A percentile compares a stretch with the other conserved stretches of the same genome.
These are phyloP conservation scores for Cryphonectria carpinicola DNA, from an alignment of 2,329 filamentous ascomycete genomes.

Conservation along the genomic window DNA sequence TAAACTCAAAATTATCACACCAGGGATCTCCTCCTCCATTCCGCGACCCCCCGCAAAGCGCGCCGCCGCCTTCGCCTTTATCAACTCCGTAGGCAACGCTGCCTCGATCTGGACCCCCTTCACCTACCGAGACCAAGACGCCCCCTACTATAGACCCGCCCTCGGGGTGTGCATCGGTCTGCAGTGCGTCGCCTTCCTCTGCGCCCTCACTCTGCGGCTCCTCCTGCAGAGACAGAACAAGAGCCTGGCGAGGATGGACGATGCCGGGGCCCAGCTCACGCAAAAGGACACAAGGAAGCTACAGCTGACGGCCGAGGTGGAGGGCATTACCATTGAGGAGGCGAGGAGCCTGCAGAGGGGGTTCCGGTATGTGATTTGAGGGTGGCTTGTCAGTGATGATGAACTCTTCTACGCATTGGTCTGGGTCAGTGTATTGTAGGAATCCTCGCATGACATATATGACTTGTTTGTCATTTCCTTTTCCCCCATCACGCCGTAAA, in stretches of 20 bases:
- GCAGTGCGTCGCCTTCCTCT: slow-evolving; percentile 39
- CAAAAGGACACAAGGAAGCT: slow-evolving; percentile 51
- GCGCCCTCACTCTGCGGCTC: slow-evolving; percentile 43
- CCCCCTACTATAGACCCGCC: slow-evolving; percentile 45
- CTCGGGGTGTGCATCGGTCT: slow-evolving; percentile 46
- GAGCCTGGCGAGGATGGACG: slow-evolving; percentile 53
- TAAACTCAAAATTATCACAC: slow-evolving; percentile 16
- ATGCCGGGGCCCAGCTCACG: slow-evolving; percentile 48
- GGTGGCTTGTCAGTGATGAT: not conserved
- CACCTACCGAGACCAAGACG: slow-evolving; percentile 46
- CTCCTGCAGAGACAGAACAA: slow-evolving; percentile 47
- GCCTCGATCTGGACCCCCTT: slow-evolving; percentile 57
- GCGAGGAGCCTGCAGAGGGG: slow-evolving; percentile 57
- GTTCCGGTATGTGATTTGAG: slow-evolving; percentile 54
- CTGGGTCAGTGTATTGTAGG: not conserved
- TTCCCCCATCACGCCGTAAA: no score
- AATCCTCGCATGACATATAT: not conserved
- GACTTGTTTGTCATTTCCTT: not conserved
- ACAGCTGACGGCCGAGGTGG: slow-evolving; percentile 54
- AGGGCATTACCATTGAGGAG: slow-evolving; percentile 53
- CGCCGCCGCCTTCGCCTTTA: slow-evolving; percentile 57
- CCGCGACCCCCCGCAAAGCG: slow-evolving; percentile 58
- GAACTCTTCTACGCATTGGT: not conserved
- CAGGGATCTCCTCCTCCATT: slow-evolving; percentile 55
- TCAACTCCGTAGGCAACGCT: slow-evolving; percentile 58